Evolutionary conservation across 176 grass and related monocot species (phyloP).

Genomic region (Carex littledalei): DNA sequence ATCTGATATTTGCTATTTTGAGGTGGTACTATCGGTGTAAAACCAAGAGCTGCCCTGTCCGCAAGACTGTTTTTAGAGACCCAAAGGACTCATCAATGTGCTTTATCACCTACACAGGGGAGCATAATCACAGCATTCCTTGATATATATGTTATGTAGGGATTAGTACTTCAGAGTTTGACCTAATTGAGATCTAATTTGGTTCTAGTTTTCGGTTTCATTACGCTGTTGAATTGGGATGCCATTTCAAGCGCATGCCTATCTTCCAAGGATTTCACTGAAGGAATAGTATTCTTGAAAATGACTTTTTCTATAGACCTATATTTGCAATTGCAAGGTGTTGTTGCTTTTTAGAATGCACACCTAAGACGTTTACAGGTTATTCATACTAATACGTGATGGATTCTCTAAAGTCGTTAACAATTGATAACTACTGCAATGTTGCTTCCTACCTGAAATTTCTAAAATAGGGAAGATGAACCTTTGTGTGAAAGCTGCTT

Average conservation of each 20-base stretch:
- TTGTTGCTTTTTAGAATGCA: not conserved
- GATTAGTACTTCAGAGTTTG: not conserved
- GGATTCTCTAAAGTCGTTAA: not conserved
- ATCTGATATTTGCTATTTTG: not conserved
- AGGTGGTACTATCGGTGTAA: not conserved
- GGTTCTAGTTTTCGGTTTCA: not conserved
- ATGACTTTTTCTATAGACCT: not conserved
- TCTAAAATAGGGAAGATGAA: no score
- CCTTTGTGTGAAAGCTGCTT: no score
- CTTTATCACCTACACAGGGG: not conserved
- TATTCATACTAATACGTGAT: not conserved
- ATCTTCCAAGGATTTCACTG: no score
- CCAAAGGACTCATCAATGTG: not conserved
- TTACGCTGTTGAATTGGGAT: not conserved
- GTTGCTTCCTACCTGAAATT: no score
- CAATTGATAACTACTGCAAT: not conserved
- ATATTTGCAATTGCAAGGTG: not conserved
- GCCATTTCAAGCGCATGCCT: no score
- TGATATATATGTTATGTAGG: not conserved
- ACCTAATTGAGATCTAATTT: not conserved
- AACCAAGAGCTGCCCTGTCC: not conserved
- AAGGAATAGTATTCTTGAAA: not conserved
- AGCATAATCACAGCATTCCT: not conserved
- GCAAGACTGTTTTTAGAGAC: not conserved
- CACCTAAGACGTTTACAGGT: not conserved